A percentile compares a stretch with the other conserved stretches of the same genome.
phyloP scores from a whole-genome alignment of 257 asterid species.

The Solanum chiquidenum region DNA sequence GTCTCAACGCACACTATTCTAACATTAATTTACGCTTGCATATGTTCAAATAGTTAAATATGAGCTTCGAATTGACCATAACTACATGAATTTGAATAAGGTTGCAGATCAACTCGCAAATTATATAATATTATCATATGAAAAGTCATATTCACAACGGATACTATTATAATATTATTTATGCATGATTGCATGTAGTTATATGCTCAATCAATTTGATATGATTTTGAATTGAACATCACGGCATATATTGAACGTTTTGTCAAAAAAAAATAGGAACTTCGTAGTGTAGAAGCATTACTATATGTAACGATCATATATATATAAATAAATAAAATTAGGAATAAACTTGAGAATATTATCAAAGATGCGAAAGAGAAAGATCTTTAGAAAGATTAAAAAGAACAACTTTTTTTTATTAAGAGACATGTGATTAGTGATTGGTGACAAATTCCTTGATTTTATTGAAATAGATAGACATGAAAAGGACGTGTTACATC shows the following conservation, averaged over 20 bases:
- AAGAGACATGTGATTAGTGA: background rate
- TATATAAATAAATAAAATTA: background rate
- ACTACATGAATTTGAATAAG: no score
- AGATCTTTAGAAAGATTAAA: background rate
- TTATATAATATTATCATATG: no score
- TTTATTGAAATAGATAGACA: background rate
- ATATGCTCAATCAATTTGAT: no score
- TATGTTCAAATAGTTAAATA: no score
- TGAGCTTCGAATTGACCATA: no score
- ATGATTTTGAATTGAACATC: background rate
- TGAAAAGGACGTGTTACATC: background rate
- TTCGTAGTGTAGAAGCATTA: background rate
- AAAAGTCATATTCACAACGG: no score
- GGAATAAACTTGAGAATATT: slow-evolving; percentile 2
- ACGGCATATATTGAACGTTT: background rate
- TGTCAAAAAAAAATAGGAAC: background rate
- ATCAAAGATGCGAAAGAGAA: background rate
- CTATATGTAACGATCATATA: background rate
- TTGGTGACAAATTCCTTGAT: background rate
- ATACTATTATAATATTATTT: no score
- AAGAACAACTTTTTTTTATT: background rate
- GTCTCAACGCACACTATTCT: no score
- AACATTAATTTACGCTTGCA: no score
- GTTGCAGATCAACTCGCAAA: no score
- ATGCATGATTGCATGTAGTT: no score